A percentile compares a stretch with the other conserved stretches of the same genome.
Evolutionary conservation across 108 stramenopile species (phyloP).

Genomic region (Skeletonema potamos): DNA sequence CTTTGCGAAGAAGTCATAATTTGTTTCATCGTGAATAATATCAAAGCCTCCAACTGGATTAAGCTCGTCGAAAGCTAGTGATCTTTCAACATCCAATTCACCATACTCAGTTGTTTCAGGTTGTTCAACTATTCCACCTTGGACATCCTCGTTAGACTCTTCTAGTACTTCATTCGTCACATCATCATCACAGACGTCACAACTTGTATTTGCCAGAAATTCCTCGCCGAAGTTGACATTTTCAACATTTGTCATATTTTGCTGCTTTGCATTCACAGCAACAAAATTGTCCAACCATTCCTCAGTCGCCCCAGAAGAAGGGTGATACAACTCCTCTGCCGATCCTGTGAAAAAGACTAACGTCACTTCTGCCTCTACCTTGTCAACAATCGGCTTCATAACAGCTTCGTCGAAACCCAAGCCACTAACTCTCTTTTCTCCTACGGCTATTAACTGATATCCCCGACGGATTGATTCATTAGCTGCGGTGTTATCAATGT

Average conservation of each 20-base stretch:
- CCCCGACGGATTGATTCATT: slow-evolving; percentile 48
- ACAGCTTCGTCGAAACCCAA: slow-evolving; percentile 65
- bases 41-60: background rate
- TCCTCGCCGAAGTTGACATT: background rate
- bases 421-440: slow-evolving; percentile 54
- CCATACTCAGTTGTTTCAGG: background rate
- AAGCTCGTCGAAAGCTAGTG: background rate
- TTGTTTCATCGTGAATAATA: background rate
- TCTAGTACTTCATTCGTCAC: background rate
- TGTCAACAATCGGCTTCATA: slow-evolving; percentile 60
- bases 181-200: background rate
- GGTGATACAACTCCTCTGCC: slow-evolving; percentile 66
- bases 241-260: background rate
- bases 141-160: background rate
- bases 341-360: slow-evolving; percentile 65
- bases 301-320: slow-evolving; percentile 56
- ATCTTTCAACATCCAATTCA: too few relatives aligned
- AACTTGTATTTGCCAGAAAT: background rate
- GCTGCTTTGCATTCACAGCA: slow-evolving; percentile 3
- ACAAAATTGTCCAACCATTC: slow-evolving; percentile 68
- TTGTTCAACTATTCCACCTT: background rate
- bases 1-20: background rate
- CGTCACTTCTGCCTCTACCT: slow-evolving; percentile 38
- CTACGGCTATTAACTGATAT: slow-evolving; percentile 72
- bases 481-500: slow-evolving; percentile 51